A percentile compares a stretch with the other conserved stretches of the same genome.
Conservation (phyloP, 495 filamentous ascomycete genomes). For the Sordaria brevicollis region DNA sequence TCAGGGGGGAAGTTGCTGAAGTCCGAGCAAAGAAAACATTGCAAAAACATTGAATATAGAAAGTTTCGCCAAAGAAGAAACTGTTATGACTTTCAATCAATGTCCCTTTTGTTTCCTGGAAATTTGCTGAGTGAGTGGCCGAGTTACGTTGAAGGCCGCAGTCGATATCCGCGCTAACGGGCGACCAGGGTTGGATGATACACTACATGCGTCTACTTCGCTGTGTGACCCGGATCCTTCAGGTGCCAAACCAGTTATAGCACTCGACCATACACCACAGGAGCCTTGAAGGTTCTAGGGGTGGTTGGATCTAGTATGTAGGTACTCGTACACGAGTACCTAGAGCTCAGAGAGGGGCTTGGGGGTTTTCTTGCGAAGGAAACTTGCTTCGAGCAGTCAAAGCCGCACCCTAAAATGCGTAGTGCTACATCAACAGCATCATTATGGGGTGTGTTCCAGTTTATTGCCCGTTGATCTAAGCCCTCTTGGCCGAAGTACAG, state of each 20-base stretch:
- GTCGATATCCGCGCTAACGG: neutral
- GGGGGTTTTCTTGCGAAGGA: neutral
- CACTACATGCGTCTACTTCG: too few relatives aligned
- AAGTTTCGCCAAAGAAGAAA: neutral
- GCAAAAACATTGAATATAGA: neutral
- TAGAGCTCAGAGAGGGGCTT: neutral
- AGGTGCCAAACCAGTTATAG: neutral
- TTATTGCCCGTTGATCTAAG: too few relatives aligned
- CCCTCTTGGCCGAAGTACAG: too few relatives aligned
- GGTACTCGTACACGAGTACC: neutral
- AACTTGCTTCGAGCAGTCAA: neutral
- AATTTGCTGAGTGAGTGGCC: neutral
- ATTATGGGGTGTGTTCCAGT: too few relatives aligned
- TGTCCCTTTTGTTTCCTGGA: neutral
- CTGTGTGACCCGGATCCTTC: neutral
- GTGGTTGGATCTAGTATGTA: neutral
- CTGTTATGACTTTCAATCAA: neutral
- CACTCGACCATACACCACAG: neutral
- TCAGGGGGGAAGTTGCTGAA: neutral
- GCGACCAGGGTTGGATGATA: neutral
- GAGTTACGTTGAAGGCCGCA: neutral
- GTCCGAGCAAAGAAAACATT: neutral
- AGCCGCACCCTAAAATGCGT: neutral
- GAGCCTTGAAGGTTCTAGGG: neutral
- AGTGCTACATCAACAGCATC: neutral